Percentiles rank a stretch among this genome's conserved stretches.
Evolutionary conservation across 2,329 filamentous ascomycete genomes (phyloP).

Genomic region (Pseudogymnoascus sp.): DNA sequence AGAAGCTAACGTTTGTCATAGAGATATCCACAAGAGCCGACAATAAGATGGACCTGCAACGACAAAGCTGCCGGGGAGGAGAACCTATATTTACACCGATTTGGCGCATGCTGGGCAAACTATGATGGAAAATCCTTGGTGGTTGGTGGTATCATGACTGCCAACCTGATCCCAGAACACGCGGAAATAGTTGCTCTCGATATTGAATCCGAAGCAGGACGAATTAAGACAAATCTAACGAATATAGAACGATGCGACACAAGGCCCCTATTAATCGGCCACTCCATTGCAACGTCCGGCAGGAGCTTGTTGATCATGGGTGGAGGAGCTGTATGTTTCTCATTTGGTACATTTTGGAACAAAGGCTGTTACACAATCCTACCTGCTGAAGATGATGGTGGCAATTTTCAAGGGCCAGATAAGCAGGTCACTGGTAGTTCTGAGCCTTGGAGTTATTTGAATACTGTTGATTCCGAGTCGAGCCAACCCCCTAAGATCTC

Average conservation of each 20-base stretch:
- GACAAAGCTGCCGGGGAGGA: not conserved
- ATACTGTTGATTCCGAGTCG: conserved; percentile 17
- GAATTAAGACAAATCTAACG: conserved; percentile 11
- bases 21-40: not conserved
- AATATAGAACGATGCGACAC: conserved; percentile 26
- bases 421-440: not conserved
- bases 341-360: conserved; percentile 84
- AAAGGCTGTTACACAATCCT: conserved; percentile 35
- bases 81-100: not conserved
- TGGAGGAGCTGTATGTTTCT: conserved; percentile 83
- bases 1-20: not conserved
- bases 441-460: conserved; percentile 20
- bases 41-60: not conserved
- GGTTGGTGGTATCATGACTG: conserved; percentile 39
- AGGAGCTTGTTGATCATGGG: conserved; percentile 58
- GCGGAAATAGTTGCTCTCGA: conserved; percentile 41
- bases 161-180: conserved; percentile 37
- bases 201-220: not conserved
- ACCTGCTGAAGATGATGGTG: not conserved
- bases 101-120: not conserved
- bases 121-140: conserved; percentile 20
- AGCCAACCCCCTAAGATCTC: conserved; percentile 2
- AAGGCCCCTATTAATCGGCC: conserved; percentile 66
- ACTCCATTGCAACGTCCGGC: conserved; percentile 45
- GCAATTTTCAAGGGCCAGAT: not conserved